Base-by-base conservation (phyloP, 208 protist genomes). In the Borovskyia barvae region DNA sequence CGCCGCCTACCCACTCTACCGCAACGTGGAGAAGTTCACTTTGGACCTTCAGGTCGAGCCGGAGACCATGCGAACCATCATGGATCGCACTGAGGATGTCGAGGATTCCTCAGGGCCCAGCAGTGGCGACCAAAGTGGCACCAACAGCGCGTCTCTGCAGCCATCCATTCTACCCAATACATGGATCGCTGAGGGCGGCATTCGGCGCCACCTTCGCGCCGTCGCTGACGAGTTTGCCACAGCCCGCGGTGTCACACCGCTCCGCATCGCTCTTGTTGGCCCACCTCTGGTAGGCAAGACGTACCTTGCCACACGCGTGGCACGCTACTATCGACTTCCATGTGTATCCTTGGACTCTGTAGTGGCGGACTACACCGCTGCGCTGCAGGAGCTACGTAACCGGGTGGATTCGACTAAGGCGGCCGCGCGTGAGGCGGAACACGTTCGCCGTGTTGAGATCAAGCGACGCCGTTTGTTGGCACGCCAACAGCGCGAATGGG, bases 211-310 rank as follows among this genome's bases (percentile, higher is more conserved):
- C 67, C 78, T 85, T 4, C 49, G 76, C 28, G 76, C 76, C 8
- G 61, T 97, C 6, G 79, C 84, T 22, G 39, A 64, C 41, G 90
- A 98, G 68, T 98, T 87, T 59, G 68, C 85, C 15, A 60, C 40
- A 6, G 78, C 60, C 11, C 80, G 84, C 30, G 42, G 79, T 25
- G 61, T 98, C 17, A 61, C 70, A 19, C 90, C 96, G 0, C 69
- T 97, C 20, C 83, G 90, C 37, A 36, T 97, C n/a, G 69, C 75
- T 7, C 26, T 98, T 3, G 63, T 94, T 6, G 96, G 96, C 15
- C 94, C 93, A 11, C 96, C 96, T 28, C 72, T 87, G 39, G 72
- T 81, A 2, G 96, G 96, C 29, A 97, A 97, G 73, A 80, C 90
- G 4, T 85, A 66, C 47, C 53, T 91, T 8, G 63, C 87, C 3